Evolutionary conservation across 768 basidiomycete genomes (phyloP).

Genomic region (Mycena belliarum): DNA sequence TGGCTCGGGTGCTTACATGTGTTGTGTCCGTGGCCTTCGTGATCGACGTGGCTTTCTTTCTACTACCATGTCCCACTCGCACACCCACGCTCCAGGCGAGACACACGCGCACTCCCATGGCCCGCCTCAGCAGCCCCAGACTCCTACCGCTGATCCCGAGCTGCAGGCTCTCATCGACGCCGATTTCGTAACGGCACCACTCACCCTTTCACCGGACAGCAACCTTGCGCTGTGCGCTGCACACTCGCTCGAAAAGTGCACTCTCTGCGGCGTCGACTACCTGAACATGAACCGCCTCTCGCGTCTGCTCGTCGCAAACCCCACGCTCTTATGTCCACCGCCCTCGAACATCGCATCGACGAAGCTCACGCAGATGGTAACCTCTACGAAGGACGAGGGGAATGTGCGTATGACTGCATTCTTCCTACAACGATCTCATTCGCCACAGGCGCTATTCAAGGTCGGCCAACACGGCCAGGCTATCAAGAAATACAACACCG

Average conservation of each 20-base stretch:
- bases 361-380: conserved; percentile 74
- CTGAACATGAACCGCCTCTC: conserved; percentile 74
- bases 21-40: background rate
- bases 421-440: conserved; percentile 29
- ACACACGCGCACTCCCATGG: conserved; percentile 50
- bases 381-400: conserved; percentile 87
- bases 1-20: background rate
- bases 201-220: conserved; percentile 57
- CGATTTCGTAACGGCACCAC: conserved; percentile 59
- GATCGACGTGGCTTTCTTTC: conserved; percentile 14
- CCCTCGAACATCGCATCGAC: conserved; percentile 76
- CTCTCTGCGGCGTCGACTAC: conserved; percentile 74
- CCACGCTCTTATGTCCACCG: conserved; percentile 75
- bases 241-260: conserved; percentile 76
- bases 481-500: conserved; percentile 76
- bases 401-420: conserved; percentile 60
- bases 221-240: conserved; percentile 58
- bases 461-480: conserved; percentile 66
- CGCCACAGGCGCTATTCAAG: conserved; percentile 73
- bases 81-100: conserved; percentile 62
- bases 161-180: conserved; percentile 79
- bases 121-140: conserved; percentile 41
- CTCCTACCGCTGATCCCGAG: conserved; percentile 58
- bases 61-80: conserved; percentile 61
- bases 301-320: conserved; percentile 66